A percentile compares a stretch with the other conserved stretches of the same genome.
phyloP scores from a whole-genome alignment of 345 rosid genomes.

The Gynandropsis gynandra region DNA sequence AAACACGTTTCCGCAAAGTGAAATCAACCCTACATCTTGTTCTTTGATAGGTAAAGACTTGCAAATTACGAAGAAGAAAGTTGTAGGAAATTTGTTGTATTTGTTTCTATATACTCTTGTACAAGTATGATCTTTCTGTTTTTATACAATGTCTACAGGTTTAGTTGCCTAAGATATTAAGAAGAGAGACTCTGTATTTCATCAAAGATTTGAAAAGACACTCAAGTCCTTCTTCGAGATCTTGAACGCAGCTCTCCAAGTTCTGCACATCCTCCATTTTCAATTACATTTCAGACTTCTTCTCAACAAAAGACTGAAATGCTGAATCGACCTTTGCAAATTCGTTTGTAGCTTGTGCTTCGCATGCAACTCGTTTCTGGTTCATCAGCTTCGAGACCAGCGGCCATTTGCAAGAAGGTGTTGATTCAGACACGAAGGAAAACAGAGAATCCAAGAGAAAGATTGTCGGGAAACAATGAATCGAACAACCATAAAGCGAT shows the following conservation, averaged over 20 bases:
- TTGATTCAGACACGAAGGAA: slow-evolving; percentile 31
- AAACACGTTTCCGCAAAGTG: no score
- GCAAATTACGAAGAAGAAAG: no score
- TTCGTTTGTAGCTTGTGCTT: slow-evolving; percentile 32
- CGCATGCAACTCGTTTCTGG: slow-evolving; percentile 20
- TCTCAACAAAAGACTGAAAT: no score
- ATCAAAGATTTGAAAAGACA: slow-evolving; percentile 34
- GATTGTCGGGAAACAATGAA: no score
- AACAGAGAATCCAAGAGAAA: slow-evolving; percentile 31
- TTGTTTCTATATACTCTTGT: no score
- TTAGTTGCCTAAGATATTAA: no score
- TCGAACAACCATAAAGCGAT: no score
- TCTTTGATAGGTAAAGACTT: no score
- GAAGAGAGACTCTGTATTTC: slow-evolving; percentile 36
- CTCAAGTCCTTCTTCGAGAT: slow-evolving; percentile 42
- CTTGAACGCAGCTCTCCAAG: slow-evolving; percentile 35
- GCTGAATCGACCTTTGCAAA: slow-evolving; percentile 26
- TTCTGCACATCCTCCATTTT: slow-evolving; percentile 24
- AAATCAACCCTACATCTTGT: no score
- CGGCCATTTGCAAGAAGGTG: slow-evolving; percentile 25
- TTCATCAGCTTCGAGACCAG: slow-evolving; percentile 32
- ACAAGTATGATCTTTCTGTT: no score
- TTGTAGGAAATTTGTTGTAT: no score
- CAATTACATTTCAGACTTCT: slow-evolving; percentile 1
- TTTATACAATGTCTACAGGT: no score